Percentiles rank a stretch among this genome's conserved stretches.
Evolutionary conservation across 495 filamentous ascomycete genomes (phyloP).

Genomic region (Xylaria sp.): DNA sequence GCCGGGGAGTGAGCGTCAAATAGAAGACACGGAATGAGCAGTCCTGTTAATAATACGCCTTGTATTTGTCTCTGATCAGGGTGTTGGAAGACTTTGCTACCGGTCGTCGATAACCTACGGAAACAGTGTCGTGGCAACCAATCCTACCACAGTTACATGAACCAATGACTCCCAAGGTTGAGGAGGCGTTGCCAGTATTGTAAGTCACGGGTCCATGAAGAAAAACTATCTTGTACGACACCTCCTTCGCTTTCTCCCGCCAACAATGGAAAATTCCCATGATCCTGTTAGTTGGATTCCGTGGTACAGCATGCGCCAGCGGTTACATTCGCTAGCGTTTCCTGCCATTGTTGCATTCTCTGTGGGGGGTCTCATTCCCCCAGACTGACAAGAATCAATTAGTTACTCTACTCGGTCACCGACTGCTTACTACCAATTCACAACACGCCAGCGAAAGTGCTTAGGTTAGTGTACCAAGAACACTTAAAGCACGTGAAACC

Average conservation of each 20-base stretch:
- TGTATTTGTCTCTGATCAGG: not conserved
- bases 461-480: constrained; percentile 1
- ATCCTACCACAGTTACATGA: constrained; percentile 11
- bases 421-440: constrained; percentile 23
- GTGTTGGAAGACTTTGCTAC: not conserved
- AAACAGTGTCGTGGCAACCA: constrained; percentile 17
- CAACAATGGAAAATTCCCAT: constrained; percentile 7
- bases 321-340: constrained; percentile 27
- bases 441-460: not conserved
- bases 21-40: not conserved
- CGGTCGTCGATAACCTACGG: not conserved
- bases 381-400: constrained; percentile 1
- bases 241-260: constrained; percentile 11
- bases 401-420: constrained; percentile 18
- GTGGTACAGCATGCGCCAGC: constrained; percentile 16
- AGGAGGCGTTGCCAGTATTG: not conserved
- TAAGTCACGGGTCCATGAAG: constrained; percentile 1
- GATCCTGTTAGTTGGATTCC: constrained; percentile 7
- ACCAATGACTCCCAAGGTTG: not conserved
- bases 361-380: constrained; percentile 22
- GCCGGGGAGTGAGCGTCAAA: constrained; percentile 6
- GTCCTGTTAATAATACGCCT: not conserved
- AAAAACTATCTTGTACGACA: not conserved
- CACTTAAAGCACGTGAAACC: constrained; percentile 21
- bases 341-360: constrained; percentile 26